These are phyloP conservation scores for Leucocoprinus sp. DNA, from an alignment of 768 basidiomycete species.

Conservation along the genomic window DNA sequence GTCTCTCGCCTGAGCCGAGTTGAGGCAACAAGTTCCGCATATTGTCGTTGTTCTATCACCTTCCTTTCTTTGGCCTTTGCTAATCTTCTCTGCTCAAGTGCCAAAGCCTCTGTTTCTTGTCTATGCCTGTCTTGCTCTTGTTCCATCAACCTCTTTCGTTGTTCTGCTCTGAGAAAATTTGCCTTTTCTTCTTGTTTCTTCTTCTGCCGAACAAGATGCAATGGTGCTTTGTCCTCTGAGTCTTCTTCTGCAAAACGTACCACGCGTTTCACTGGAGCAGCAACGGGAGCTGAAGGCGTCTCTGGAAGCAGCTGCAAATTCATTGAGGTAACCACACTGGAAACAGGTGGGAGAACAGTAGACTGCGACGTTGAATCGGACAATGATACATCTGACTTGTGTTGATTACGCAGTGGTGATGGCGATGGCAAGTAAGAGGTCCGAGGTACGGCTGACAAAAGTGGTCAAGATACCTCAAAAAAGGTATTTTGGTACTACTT, in stretches of 20 bases:
- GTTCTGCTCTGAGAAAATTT: conserved; percentile 53
- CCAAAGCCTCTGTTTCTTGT: conserved; percentile 35
- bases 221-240: conserved; percentile 61
- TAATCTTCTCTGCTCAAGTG: conserved; percentile 41
- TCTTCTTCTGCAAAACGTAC: conserved; percentile 63
- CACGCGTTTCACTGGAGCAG: conserved; percentile 36
- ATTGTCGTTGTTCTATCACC: conserved; percentile 44
- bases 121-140: conserved; percentile 42
- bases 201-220: conserved; percentile 64
- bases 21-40: conserved; percentile 53
- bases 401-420: conserved; percentile 41
- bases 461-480: background rate
- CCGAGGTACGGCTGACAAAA: conserved; percentile 20
- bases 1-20: conserved; percentile 55
- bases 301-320: conserved; percentile 11
- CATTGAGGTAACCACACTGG: background rate
- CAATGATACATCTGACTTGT: conserved; percentile 15
- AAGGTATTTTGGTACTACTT: conserved; percentile 7
- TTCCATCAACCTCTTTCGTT: conserved; percentile 42
- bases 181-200: conserved; percentile 70
- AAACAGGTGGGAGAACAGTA: conserved; percentile 8
- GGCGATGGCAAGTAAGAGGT: conserved; percentile 35
- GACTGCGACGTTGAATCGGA: background rate
- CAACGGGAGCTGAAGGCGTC: conserved; percentile 7
- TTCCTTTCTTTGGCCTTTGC: conserved; percentile 45